phyloP scores from a whole-genome alignment of 2,329 filamentous ascomycete genomes.

The Neonectria sp. region DNA sequence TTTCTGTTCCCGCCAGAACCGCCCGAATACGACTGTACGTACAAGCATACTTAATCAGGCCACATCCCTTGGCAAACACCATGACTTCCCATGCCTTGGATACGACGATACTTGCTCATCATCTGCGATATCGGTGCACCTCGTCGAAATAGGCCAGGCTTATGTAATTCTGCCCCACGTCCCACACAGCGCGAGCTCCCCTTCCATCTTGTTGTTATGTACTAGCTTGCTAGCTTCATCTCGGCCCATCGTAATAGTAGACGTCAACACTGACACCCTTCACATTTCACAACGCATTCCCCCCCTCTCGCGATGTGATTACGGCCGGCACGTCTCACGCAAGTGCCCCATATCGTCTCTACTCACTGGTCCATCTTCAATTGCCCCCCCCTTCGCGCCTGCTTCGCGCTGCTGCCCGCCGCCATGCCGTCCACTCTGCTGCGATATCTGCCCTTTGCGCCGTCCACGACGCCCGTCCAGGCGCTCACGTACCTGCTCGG shows the following conservation, averaged over 20 bases:
- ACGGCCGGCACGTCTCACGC: conserved; percentile 12
- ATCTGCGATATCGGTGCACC: conserved; percentile 12
- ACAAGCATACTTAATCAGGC: not conserved
- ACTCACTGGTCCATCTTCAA: not conserved
- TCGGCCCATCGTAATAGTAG: not conserved
- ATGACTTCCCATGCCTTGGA: not conserved
- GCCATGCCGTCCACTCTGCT: conserved; percentile 49
- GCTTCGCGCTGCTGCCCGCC: not conserved
- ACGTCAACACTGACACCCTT: conserved; percentile 20
- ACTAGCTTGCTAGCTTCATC: conserved; percentile 2
- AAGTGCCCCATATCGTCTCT: conserved; percentile 13
- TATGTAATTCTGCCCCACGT: conserved; percentile 18
- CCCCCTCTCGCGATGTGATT: conserved; percentile 31
- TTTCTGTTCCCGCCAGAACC: not conserved
- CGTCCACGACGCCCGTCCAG: conserved; percentile 72
- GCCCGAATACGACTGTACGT: not conserved
- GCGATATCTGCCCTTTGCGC: conserved; percentile 71
- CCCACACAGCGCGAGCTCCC: conserved; percentile 1
- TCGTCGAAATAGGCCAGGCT: not conserved
- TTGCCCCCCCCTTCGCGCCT: conserved; percentile 7
- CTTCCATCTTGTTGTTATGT: not conserved
- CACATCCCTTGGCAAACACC: not conserved
- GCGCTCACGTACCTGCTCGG: conserved; percentile 84
- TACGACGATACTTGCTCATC: not conserved
- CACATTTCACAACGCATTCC: conserved; percentile 4